Conservation (phyloP, 257 asterid species). For the Coffea eugenioides region DNA sequence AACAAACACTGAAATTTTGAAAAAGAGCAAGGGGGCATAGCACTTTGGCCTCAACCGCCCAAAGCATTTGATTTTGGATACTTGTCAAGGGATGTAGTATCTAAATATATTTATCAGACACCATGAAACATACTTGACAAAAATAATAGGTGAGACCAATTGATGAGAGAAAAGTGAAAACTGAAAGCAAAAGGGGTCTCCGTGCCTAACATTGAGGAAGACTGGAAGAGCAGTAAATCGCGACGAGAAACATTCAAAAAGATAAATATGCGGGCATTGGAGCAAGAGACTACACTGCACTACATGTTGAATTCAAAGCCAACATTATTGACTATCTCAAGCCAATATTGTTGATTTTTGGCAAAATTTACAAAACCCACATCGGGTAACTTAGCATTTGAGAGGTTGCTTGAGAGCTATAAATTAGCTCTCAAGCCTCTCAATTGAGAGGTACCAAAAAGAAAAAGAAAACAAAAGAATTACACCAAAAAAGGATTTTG, state of each 20-base stretch:
- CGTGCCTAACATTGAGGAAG: constrained; percentile 44
- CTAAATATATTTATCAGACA: not conserved
- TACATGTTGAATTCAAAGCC: no score
- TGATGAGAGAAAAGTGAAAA: constrained; percentile 33
- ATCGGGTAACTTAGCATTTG: no score
- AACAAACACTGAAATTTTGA: not conserved
- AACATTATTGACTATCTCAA: no score
- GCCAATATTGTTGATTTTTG: no score
- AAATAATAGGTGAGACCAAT: constrained; percentile 57
- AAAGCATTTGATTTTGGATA: constrained; percentile 20
- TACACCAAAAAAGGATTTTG: no score
- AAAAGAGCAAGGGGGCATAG: no score
- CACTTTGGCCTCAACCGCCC: not conserved
- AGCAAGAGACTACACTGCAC: constrained; percentile 13
- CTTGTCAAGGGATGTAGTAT: not conserved
- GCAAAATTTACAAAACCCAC: no score
- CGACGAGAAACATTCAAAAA: constrained; percentile 33
- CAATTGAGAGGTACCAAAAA: no score
- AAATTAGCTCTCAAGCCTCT: no score
- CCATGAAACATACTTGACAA: not conserved
- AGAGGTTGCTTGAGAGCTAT: no score
- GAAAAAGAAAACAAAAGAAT: no score
- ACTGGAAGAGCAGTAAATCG: constrained; percentile 27
- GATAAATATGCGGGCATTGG: constrained; percentile 13
- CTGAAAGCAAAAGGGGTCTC: constrained; percentile 30